Percentiles rank a stretch among this genome's conserved stretches.
Evolutionary conservation across 2,329 filamentous ascomycete genomes (phyloP).

Genomic region (Exserohilum rostratum): DNA sequence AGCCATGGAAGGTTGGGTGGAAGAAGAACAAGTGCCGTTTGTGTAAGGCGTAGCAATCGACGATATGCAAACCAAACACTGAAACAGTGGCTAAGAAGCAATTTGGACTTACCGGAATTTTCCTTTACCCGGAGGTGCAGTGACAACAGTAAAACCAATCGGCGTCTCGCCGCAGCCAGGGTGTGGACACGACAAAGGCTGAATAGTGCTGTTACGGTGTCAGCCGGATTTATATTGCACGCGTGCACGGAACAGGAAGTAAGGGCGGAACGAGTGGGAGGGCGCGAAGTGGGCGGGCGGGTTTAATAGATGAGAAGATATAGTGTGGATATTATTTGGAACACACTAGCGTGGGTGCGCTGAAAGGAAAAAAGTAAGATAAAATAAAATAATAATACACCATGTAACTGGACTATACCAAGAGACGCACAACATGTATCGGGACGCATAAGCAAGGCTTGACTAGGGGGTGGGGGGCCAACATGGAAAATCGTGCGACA

Average conservation of each 20-base stretch:
- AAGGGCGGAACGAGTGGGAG: slow-evolving; percentile 8
- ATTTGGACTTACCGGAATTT: slow-evolving; percentile 42
- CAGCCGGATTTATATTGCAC: slow-evolving; percentile 21
- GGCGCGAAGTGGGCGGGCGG: slow-evolving; percentile 30
- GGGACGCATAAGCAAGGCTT: slow-evolving; percentile 27
- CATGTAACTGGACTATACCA: slow-evolving; percentile 40
- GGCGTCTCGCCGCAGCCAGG: slow-evolving; percentile 36
- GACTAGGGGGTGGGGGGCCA: slow-evolving; percentile 14
- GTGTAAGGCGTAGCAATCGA: not conserved
- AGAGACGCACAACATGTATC: slow-evolving; percentile 41
- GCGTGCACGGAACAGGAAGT: slow-evolving; percentile 2
- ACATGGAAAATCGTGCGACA: not conserved
- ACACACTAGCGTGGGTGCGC: slow-evolving; percentile 42
- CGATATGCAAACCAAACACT: not conserved
- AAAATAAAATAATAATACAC: slow-evolving; percentile 30
- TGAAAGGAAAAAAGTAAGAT: slow-evolving; percentile 36
- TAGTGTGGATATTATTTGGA: slow-evolving; percentile 45
- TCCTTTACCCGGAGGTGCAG: slow-evolving; percentile 33
- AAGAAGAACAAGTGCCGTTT: not conserved
- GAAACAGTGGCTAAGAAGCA: not conserved
- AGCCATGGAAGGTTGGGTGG: slow-evolving; percentile 2
- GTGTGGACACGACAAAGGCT: slow-evolving; percentile 39
- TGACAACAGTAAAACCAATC: slow-evolving; percentile 39
- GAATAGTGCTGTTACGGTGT: slow-evolving; percentile 38
- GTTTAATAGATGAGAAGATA: slow-evolving; percentile 49